A percentile compares a stretch with the other conserved stretches of the same genome.
Evolutionary conservation across 2,329 filamentous ascomycete species (phyloP).

Genomic region (Xylaria digitata): DNA sequence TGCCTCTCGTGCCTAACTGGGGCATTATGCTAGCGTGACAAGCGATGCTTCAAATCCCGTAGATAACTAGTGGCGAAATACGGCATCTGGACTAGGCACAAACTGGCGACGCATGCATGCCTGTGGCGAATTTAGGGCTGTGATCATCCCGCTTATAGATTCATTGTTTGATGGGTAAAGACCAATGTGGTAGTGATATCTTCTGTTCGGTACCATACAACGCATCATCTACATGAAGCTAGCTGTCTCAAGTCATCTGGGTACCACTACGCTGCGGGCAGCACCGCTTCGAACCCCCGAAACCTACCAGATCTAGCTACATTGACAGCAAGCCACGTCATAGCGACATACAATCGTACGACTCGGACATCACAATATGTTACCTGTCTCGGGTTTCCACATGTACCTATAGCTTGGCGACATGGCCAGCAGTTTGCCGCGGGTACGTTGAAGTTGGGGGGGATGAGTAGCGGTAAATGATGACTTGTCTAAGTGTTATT

Average conservation of each 20-base stretch:
- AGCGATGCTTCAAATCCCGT: neutral
- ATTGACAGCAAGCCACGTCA: slow-evolving; percentile 30
- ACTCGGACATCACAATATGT: slow-evolving; percentile 13
- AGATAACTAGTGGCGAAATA: slow-evolving; percentile 27
- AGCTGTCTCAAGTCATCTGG: slow-evolving; percentile 11
- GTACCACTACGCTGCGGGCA: slow-evolving; percentile 6
- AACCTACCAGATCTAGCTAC: slow-evolving; percentile 6
- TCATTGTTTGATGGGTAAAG: neutral
- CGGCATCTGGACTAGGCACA: slow-evolving; percentile 6
- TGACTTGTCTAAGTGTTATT: slow-evolving; percentile 14
- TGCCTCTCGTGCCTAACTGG: slow-evolving; percentile 1
- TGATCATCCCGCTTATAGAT: neutral
- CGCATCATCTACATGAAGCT: neutral
- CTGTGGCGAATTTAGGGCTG: slow-evolving; percentile 23
- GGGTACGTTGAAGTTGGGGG: neutral
- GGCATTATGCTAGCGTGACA: slow-evolving; percentile 9
- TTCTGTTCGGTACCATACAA: neutral
- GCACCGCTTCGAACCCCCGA: slow-evolving; percentile 16
- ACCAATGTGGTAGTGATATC: slow-evolving; percentile 12
- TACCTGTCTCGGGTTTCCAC: slow-evolving; percentile 25
- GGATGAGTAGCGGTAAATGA: slow-evolving; percentile 3
- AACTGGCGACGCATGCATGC: neutral
- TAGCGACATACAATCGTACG: slow-evolving; percentile 31
- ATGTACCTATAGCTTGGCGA: slow-evolving; percentile 9
- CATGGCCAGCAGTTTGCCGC: slow-evolving; percentile 7